Evolutionary conservation across 371 early-diverging fungal species (phyloP), one percentile per base, ranked within the genome.

Genomic region (Batrachochytrium dendrobatidis): DNA sequence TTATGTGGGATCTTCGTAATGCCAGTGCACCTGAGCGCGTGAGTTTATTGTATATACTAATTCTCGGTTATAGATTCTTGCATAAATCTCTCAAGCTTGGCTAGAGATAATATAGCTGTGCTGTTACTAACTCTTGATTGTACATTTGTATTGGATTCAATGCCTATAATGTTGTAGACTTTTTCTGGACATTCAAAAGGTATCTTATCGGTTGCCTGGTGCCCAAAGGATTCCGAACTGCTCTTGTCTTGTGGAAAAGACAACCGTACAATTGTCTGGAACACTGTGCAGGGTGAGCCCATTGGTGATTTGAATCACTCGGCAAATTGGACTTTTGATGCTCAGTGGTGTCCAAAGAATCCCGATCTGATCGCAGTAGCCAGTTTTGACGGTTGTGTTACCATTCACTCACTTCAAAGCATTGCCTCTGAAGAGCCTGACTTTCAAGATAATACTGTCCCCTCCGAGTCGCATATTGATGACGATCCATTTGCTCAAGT

Each of bases 1-100:
- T 86, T 49, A 72, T 91, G 52, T 97, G 97, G 97, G 95, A 97
- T 71, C 80, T 97, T 63, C 83, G 92, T 59, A 92, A 94, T 65
- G 91, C 92, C 7, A 55, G 88, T 59, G 90, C 94, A 15, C 94
- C 97, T 18, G 90, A 92, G 65, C 84, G 81, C 70, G 83, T 86
- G 58, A 45, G 74, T 33, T 35, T 29, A 18, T 4, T 22, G n/a
- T 56, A 22, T 33, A 12, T 43, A 33, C 39, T 54, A 12, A 26
- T 24, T 55, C 33, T n/a, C n/a, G n/a, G n/a, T n/a, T n/a, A n/a
- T n/a, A n/a, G n/a, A n/a, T 0, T 58, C n/a, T 63, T 25, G 18
- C 50, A 43, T 63, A 60, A 71, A 64, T n/a, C n/a, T n/a, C n/a
- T n/a, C n/a, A n/a, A n/a, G n/a, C n/a, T n/a, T n/a, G n/a, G n/a